Evolutionary conservation across 306 rosid species (phyloP).

Genomic region (Senna siamea): DNA sequence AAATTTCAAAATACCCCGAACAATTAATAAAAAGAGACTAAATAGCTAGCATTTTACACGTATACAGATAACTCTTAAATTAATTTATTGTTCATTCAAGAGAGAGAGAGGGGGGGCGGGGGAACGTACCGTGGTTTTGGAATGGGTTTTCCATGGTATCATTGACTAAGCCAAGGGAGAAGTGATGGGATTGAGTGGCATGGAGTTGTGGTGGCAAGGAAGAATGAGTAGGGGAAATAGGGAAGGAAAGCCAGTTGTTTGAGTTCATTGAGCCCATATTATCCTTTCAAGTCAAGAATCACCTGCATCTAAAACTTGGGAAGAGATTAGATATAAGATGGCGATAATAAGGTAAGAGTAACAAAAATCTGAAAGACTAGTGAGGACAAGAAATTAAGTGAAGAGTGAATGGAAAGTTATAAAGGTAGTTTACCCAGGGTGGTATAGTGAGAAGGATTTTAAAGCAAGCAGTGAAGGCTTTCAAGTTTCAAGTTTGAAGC

Average conservation of each 20-base stretch:
- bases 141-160: conserved; percentile 83
- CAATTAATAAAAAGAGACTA: no score
- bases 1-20: no score
- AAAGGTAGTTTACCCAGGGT: conserved; percentile 8
- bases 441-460: conserved; percentile 39
- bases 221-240: conserved; percentile 85
- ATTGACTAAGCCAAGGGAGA: conserved; percentile 79
- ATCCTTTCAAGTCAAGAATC: conserved; percentile 34
- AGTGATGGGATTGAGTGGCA: conserved; percentile 75
- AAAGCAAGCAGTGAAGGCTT: conserved; percentile 17
- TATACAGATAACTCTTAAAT: no score
- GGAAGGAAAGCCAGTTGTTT: conserved; percentile 98
- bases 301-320: conserved; percentile 48
- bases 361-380: neutral
- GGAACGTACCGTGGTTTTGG: conserved; percentile 79
- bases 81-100: no score
- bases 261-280: conserved; percentile 70
- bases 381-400: conserved; percentile 5
- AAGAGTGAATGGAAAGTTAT: neutral
- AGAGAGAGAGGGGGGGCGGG: no score
- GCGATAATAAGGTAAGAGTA: no score
- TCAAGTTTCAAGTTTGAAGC: neutral
- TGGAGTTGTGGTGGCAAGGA: conserved; percentile 75
- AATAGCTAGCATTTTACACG: no score
- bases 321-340: conserved; percentile 20